Base-by-base conservation (phyloP, 2,329 filamentous ascomycete species). In the Bretziella fagacearum region DNA sequence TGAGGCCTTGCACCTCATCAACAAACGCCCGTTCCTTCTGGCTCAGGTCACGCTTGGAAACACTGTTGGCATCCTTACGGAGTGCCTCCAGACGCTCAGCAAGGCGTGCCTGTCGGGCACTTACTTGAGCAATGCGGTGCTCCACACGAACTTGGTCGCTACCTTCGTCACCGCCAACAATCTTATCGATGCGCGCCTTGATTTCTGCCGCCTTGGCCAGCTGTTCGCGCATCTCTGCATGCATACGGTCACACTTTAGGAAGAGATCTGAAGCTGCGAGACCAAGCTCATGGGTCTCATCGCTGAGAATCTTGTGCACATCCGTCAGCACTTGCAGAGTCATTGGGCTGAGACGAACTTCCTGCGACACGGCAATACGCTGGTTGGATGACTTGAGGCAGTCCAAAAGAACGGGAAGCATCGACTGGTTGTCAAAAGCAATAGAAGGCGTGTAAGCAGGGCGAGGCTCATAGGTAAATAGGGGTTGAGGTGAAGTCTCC, bases 181-280 rank as follows among this genome's bases (percentile, higher is more conserved):
- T 73, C 33, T 67, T 67, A 53, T 86, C 80, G 25, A 86, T 74
- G 54, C 74, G 74, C 32, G 67, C 65, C 56, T 74, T 75, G 33
- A 84, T 70, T 55, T 81, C 73, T 46, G 75, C 73, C 23, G 74
- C 77, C 54, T 78, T 76, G 51, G 63, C 64, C 20, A 86, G 70
- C 57, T 87, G 81, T 52, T 77, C 73, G 52, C 66, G 67, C 35
- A 86, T 67, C 56, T 86, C 81, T 15, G 68, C 65, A 55, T 80
- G 77, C 22, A 87, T 67, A 39, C 75, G 68, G 54, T 81, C 72
- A 52, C 81, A 84, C 47, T 77, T 71, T 22, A 77, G 68, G 62
- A 86, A 87, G 4, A 87, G 65, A 55, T 85, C 80, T 1, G 81
- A 74, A 1, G 79, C 81, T 1, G 79, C 81, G 36, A 73, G 64